A percentile compares a stretch with the other conserved stretches of the same genome.
Conservation (phyloP, 805 yeast species). For the Monosporozyma yasuniensis region DNA sequence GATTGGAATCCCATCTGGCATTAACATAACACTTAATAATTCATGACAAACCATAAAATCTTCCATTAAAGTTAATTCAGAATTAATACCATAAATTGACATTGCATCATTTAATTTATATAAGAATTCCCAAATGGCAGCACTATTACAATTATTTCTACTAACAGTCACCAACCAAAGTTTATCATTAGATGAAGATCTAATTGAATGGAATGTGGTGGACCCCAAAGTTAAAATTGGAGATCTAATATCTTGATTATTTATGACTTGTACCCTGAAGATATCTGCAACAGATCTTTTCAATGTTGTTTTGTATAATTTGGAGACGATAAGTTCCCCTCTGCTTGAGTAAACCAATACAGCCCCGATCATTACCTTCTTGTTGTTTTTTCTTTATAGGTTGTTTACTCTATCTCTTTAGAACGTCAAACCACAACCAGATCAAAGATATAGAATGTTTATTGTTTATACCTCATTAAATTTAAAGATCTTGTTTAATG, state of each 20-base stretch:
- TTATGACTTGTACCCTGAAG: constrained; percentile 84
- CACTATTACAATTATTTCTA: constrained; percentile 79
- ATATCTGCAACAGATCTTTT: constrained; percentile 76
- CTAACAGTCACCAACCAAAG: constrained; percentile 86
- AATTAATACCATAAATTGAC: constrained; percentile 30
- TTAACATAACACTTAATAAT: constrained; percentile 59
- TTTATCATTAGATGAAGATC: constrained; percentile 37
- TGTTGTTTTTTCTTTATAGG: no score
- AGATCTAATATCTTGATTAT: constrained; percentile 44
- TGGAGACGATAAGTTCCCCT: constrained; percentile 78
- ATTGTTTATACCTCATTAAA: not conserved
- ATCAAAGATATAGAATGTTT: no score
- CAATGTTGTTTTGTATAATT: constrained; percentile 64
- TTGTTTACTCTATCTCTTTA: no score
- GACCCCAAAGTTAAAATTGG: constrained; percentile 84
- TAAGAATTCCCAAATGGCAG: constrained; percentile 69
- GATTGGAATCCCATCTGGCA: constrained; percentile 22
- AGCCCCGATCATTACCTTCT: constrained; percentile 72
- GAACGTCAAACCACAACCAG: no score
- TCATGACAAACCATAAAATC: constrained; percentile 69
- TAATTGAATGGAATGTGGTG: constrained; percentile 78
- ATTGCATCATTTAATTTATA: constrained; percentile 51
- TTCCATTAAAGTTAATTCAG: constrained; percentile 46
- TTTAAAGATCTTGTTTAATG: no score
- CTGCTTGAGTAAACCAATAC: constrained; percentile 66